These are phyloP conservation scores for Rhizophagus clarus DNA, from an alignment of 192 early-diverging fungal species.

Conservation along the genomic window DNA sequence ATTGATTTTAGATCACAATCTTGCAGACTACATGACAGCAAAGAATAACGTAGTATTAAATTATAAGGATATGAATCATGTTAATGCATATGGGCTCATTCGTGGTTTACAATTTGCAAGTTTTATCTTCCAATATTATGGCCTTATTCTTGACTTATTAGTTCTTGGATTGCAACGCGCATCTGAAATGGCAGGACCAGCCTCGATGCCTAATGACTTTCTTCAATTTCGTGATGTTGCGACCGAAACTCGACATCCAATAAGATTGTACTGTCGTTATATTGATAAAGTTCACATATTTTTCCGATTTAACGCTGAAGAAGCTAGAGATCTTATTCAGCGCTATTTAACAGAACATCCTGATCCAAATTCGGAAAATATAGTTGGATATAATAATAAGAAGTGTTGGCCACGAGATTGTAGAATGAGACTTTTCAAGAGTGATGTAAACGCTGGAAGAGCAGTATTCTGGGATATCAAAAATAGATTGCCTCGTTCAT, in stretches of 20 bases:
- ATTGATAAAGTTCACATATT: conserved; percentile 93
- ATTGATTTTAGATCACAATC: conserved; percentile 96
- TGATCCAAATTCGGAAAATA: conserved; percentile 98
- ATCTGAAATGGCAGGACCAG: conserved; percentile 95
- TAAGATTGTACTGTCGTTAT: conserved; percentile 94
- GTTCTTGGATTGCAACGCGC: conserved; percentile 93
- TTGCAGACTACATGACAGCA: conserved; percentile 99
- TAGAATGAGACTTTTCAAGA: conserved; percentile 98
- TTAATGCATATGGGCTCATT: conserved; percentile 95
- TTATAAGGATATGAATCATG: conserved; percentile 99
- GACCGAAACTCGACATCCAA: conserved; percentile 95
- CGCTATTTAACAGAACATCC: conserved; percentile 97
- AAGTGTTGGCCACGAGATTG: conserved; percentile 99
- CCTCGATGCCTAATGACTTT: conserved; percentile 93
- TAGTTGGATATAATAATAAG: conserved; percentile 98
- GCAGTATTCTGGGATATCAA: conserved; percentile 99
- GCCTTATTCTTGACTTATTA: conserved; percentile 92
- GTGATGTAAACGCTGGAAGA: conserved; percentile 96
- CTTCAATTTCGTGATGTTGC: conserved; percentile 91
- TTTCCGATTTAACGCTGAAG: conserved; percentile 92
- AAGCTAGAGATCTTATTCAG: conserved; percentile 93
- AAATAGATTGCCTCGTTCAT: conserved; percentile 92
- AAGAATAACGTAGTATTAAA: conserved; percentile 98
- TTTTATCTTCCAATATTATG: conserved; percentile 99
- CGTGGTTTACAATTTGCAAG: conserved; percentile 97